Evolutionary conservation across 2,329 filamentous ascomycete species (phyloP), one percentile per base, ranked within the genome.

Genomic region (Clonostachys rosea): DNA sequence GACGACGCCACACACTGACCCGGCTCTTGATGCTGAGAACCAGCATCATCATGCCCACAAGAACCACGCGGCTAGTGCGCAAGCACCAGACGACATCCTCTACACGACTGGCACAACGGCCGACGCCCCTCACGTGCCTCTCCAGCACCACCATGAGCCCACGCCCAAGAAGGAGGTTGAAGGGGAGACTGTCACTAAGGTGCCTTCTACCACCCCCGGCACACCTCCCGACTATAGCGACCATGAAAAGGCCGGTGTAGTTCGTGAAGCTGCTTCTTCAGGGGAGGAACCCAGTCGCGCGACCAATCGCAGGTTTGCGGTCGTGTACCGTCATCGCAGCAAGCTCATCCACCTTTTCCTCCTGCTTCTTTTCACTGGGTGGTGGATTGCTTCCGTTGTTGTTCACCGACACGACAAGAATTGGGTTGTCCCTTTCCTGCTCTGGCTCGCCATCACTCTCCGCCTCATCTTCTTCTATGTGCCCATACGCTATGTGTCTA

Each of bases 341-440:
- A 63, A 73, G 48, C 56, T 73, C 41, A 59, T 70, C 42, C 78
- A 81, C 61, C 51, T 73, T 54, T 55, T 73, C 59, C 54, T 76
- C 57, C 70, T 69, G 45, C 54, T 56, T 44, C 54, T 75, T 47
- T 71, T 73, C 51, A 75, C 73, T 4, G 74, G 72, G 58, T 91
- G 87, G 87, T 91, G 86, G 86, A 85, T 91, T 53, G 83, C 86
- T 7, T 81, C 84, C 47, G 70, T 92, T 43, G 73, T 91, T 49
- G 72, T 89, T 46, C 89, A 92, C 63, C 81, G 81, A 49, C 56
- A 85, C 49, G 82, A 90, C 59, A 75, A 74, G 66, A 89, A 89
- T 59, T 95, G 90, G 90, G 67, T 95, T 48, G 80, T 91, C 44
- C 90, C 91, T 0, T 94, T 95, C 67, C 74, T 95, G 44, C 62